Evolutionary conservation across 2,329 filamentous ascomycete genomes (phyloP), one percentile per base, ranked within the genome.

Genomic region (Rutstroemia sydowiana): DNA sequence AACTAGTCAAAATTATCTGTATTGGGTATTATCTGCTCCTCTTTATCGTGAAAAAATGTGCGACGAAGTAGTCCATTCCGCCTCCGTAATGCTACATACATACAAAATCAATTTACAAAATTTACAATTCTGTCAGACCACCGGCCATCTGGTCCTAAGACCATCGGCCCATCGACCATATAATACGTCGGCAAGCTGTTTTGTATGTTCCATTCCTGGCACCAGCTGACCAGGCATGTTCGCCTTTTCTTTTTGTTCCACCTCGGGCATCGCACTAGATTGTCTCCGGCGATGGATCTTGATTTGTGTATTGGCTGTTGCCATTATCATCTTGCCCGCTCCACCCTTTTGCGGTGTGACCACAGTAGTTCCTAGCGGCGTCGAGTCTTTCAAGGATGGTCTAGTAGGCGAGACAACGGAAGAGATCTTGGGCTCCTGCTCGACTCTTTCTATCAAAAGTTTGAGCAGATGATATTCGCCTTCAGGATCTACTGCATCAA

Each of bases 121-220:
- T 34, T 23, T 45, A 50, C 48, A 37, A 50, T 18, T n/a, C 34
- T 9, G 9, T 49, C 54, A 65, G 28, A 63, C 59, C 50, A 65
- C 71, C 16, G 74, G 72, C 86, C 86, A 91, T 51, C 86, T 75
- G 50, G 80, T 77, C 57, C 84, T 82, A 61, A 97, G 72, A 1
- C 89, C 90, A 53, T 95, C 88, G 2, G 85, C 82, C 93, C 93
- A 98, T 40, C 92, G 81, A 14, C 84, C 82, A 70, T 96, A 97
- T 18, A 98, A 78, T 18, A 95, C 88, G 67, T 96, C 90, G 1
- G 88, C 88, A 34, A 97, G 75, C 66, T 95, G 82, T 65, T 89
- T 88, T 59, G 86, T 87, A 69, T 96, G 92, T 69, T 96, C 91
- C 88, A 96, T 92, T 2, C 90, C 92, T 1, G 82, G 78, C 52